Evolutionary conservation across 192 early-diverging fungal genomes (phyloP), one percentile per base, ranked within the genome.

Genomic region (Ramicandelaber brevisporus): DNA sequence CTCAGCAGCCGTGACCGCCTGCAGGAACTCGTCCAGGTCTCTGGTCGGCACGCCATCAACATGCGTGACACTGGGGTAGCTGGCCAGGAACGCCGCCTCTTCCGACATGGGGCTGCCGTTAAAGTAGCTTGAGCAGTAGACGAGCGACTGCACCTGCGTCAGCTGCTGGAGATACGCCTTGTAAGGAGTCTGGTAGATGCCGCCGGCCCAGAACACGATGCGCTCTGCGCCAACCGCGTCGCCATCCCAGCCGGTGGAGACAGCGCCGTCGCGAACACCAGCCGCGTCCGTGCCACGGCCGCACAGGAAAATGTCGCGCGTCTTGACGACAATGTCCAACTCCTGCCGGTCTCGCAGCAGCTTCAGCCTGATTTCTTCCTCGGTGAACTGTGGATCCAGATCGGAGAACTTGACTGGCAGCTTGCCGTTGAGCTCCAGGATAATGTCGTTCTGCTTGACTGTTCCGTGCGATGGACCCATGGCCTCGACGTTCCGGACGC

Each of bases 201-300:
- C 80, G 7, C 86, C 86, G 15, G 74, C 70, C 86, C 86, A 92
- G 10, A 65, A 53, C 19, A 92, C 46, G 0, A 84, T 56, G 18
- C 70, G 62, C n/a, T n/a, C n/a, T n/a, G n/a, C n/a, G n/a, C n/a
- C n/a, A n/a, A n/a, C n/a, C n/a, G n/a, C n/a, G n/a, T n/a, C n/a
- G n/a, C n/a, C n/a, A n/a, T n/a, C n/a, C n/a, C n/a, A n/a, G n/a
- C n/a, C n/a, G n/a, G n/a, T n/a, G n/a, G n/a, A n/a, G n/a, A n/a
- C n/a, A n/a, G n/a, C n/a, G n/a, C n/a, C n/a, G n/a, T n/a, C n/a
- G n/a, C n/a, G n/a, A n/a, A n/a, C n/a, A n/a, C n/a, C n/a, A n/a
- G n/a, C n/a, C n/a, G n/a, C n/a, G 6, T 54, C 56, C 2, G 66
- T 76, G 14, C 59, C 68, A 23, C 55, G 54, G 5, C 59, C 56